phyloP scores from a whole-genome alignment of 2,329 filamentous ascomycete species.

The Ophioceras dolichostomum region DNA sequence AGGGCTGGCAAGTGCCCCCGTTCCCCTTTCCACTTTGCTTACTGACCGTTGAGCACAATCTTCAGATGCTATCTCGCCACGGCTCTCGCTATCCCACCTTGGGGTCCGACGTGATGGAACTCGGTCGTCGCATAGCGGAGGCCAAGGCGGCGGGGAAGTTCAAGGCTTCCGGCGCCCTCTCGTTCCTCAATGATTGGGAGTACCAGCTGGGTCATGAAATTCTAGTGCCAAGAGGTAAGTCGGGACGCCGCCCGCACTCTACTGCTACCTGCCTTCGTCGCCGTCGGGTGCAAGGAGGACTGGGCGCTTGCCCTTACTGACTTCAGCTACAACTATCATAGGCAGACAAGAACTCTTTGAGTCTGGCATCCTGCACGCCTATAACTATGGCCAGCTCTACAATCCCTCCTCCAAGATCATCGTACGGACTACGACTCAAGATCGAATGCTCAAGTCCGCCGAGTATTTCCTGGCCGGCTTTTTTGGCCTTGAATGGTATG shows the following conservation, averaged over 20 bases:
- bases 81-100: constrained; percentile 61
- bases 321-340: too few species aligned
- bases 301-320: too few species aligned
- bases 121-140: constrained; percentile 46
- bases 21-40: too few species aligned
- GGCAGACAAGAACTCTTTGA: constrained; percentile 61
- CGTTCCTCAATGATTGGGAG: constrained; percentile 56
- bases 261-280: too few species aligned
- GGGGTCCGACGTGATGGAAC: constrained; percentile 37
- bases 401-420: constrained; percentile 63
- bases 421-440: constrained; percentile 62
- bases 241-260: too few species aligned
- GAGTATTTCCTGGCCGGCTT: constrained; percentile 72
- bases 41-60: too few species aligned
- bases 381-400: constrained; percentile 60
- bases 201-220: constrained; percentile 61
- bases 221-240: constrained; percentile 48
- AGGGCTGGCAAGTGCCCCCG: too few species aligned
- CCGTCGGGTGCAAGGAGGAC: too few species aligned
- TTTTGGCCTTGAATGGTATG: constrained; percentile 58
- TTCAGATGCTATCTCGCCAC: constrained; percentile 59
- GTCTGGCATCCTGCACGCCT: constrained; percentile 56
- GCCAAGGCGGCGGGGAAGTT: constrained; percentile 30
- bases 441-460: constrained; percentile 65
- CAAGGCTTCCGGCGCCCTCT: constrained; percentile 43